Evolutionary conservation across 2,329 filamentous ascomycete species (phyloP), one percentile per base, ranked within the genome.

Genomic region (Davidsoniella neocaledoniae): DNA sequence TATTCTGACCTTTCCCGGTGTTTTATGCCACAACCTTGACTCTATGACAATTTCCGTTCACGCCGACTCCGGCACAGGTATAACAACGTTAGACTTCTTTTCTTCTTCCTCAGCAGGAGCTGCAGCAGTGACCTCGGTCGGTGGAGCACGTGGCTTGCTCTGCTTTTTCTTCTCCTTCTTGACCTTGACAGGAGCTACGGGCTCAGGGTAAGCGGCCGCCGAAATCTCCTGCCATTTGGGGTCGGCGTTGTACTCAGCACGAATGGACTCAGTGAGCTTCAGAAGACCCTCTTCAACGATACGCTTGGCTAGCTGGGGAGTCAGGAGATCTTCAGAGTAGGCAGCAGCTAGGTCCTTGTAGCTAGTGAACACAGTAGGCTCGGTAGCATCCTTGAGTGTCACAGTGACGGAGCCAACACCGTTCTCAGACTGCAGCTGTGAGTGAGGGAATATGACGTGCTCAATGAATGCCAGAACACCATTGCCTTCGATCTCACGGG

Each of bases 401-500:
- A 68, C 66, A 54, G 69, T 68, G 53, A 74, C 70, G 37, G 59
- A 56, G 36, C 46, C 50, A 14, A 46, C 43, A 19, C 50, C 50
- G 16, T 52, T 12, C 23, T 40, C 39, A n/a, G 50, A 52, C 53
- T 68, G 73, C 43, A 94, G 68, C n/a, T 73, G 72, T 8, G 79
- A 71, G 2, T 81, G 83, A 0, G 87, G 86, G 8, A 98, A 73
- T 29, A 96, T 71, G 26, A 95, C 86, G 60, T 78, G 86, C 64
- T 96, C 85, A 17, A 91, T 80, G 54, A 96, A 88, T 2, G 83
- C 78, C 47, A 96, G 68, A 10, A 96, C 70, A 17, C 90, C 91
- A 61, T 96, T 96, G 26, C 81, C 83, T 58, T 94, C 86, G 4
- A 85, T 72, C 23, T 82, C 72, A 59, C 79, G 78, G 29, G 87